Conservation (phyloP, 1,284 basidiomycete genomes). For the Ustilago sp. region DNA sequence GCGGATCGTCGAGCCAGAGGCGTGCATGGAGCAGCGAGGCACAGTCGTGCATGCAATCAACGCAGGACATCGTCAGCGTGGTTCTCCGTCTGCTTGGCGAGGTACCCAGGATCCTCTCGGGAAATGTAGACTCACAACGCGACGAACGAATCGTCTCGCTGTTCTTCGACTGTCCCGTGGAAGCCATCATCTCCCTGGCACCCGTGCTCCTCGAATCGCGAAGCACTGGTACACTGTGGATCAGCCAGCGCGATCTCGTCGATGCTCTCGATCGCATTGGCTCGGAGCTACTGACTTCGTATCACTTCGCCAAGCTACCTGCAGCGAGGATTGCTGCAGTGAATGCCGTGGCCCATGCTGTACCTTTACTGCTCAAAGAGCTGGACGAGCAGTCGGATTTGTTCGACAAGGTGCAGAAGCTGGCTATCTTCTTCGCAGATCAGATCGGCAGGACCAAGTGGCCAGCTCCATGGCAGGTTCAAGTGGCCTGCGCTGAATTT, state of each 20-base stretch:
- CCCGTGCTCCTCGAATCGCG: conserved; percentile 31
- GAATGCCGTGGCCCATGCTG: conserved; percentile 12
- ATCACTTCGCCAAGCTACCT: conserved; percentile 24
- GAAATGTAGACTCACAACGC: conserved; percentile 8
- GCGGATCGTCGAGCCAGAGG: conserved; percentile 5
- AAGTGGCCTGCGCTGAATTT: conserved; percentile 73
- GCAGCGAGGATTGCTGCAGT: conserved; percentile 27
- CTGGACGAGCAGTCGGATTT: conserved; percentile 33
- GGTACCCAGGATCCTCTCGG: conserved; percentile 26
- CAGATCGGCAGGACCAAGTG: conserved; percentile 33
- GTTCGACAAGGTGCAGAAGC: conserved; percentile 37
- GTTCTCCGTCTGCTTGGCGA: conserved; percentile 16
- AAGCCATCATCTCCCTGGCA: conserved; percentile 11
- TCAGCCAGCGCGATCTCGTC: conserved; percentile 36
- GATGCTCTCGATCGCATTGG: conserved; percentile 46
- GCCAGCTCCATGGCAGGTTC: conserved; percentile 40
- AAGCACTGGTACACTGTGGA: conserved; percentile 20
- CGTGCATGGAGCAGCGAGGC: neutral
- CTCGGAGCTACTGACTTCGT: conserved; percentile 35
- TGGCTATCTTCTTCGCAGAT: conserved; percentile 40
- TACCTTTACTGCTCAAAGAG: conserved; percentile 25
- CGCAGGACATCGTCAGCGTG: conserved; percentile 11
- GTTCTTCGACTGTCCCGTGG: conserved; percentile 33
- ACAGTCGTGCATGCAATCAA: neutral
- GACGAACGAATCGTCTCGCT: conserved; percentile 27